Conservation (phyloP, 2,329 filamentous ascomycete species). For the Hyphodiscus sp. region DNA sequence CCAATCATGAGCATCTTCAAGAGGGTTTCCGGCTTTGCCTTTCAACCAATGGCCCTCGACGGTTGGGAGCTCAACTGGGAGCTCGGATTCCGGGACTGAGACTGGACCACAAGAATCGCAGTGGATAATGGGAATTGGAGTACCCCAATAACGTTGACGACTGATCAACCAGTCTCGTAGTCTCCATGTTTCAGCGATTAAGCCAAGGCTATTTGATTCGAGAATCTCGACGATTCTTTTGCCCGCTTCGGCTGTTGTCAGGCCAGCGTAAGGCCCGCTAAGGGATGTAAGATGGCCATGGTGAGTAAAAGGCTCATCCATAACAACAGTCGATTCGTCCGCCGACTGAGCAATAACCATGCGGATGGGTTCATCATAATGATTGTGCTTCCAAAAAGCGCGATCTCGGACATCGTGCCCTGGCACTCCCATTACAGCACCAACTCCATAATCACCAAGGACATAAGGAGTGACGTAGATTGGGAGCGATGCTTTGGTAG, state of each 20-base stretch:
- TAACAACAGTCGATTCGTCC: constrained; percentile 38
- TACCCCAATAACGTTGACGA: constrained; percentile 87
- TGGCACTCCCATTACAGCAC: constrained; percentile 87
- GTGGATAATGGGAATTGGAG: constrained; percentile 84
- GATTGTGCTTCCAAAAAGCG: constrained; percentile 72
- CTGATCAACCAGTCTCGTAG: constrained; percentile 87
- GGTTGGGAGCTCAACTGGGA: constrained; percentile 70
- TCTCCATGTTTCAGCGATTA: constrained; percentile 66
- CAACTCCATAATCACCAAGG: constrained; percentile 76
- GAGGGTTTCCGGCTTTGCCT: constrained; percentile 67
- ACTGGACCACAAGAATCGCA: constrained; percentile 71
- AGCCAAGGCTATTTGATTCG: constrained; percentile 47
- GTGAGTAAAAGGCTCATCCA: constrained; percentile 52
- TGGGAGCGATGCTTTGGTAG: constrained; percentile 53
- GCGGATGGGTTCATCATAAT: constrained; percentile 51
- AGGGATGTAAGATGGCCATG: constrained; percentile 62
- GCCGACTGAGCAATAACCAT: constrained; percentile 49
- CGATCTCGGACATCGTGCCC: constrained; percentile 76
- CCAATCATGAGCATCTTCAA: constrained; percentile 67
- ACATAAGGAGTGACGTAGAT: constrained; percentile 83
- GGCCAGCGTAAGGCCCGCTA: constrained; percentile 58
- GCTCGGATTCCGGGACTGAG: constrained; percentile 66
- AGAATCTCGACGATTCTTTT: constrained; percentile 53
- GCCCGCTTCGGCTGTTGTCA: constrained; percentile 56
- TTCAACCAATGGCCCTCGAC: constrained; percentile 62